Evolutionary conservation across 2,329 filamentous ascomycete genomes (phyloP).

Genomic region (Apiospora sp.): DNA sequence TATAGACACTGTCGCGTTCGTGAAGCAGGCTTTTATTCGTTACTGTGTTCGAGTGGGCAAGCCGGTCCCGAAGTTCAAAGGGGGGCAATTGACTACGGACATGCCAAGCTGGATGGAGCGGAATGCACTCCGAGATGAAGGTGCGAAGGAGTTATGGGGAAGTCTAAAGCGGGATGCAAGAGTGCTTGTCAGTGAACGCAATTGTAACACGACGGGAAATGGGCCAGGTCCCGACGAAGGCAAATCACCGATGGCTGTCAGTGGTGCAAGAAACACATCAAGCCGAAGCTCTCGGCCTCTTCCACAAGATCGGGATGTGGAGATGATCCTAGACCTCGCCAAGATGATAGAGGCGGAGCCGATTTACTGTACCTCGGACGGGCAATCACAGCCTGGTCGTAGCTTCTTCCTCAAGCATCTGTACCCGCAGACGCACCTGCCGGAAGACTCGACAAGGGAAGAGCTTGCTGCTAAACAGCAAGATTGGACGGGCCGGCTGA

Average conservation of each 20-base stretch:
- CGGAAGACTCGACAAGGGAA: neutral
- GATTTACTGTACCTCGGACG: neutral
- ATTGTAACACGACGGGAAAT: accelerated
- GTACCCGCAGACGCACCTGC: neutral
- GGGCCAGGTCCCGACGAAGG: neutral
- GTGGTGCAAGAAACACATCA: neutral
- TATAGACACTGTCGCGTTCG: neutral
- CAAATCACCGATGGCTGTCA: neutral
- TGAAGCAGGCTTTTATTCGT: neutral
- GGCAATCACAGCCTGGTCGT: neutral
- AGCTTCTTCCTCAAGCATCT: neutral
- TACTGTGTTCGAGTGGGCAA: neutral
- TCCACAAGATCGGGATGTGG: neutral
- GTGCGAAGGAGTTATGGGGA: neutral
- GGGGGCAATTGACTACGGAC: neutral
- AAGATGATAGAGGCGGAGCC: neutral
- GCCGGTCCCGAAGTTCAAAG: neutral
- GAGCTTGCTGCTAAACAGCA: neutral
- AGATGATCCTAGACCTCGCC: neutral
- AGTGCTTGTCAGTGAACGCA: neutral
- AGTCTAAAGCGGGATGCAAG: neutral
- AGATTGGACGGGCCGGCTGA: neutral
- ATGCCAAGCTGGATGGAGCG: neutral
- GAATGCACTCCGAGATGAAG: neutral
- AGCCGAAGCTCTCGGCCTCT: neutral